A percentile compares a stretch with the other conserved stretches of the same genome.
Evolutionary conservation across 768 basidiomycete genomes (phyloP).

Genomic region (Podaxis sp.): DNA sequence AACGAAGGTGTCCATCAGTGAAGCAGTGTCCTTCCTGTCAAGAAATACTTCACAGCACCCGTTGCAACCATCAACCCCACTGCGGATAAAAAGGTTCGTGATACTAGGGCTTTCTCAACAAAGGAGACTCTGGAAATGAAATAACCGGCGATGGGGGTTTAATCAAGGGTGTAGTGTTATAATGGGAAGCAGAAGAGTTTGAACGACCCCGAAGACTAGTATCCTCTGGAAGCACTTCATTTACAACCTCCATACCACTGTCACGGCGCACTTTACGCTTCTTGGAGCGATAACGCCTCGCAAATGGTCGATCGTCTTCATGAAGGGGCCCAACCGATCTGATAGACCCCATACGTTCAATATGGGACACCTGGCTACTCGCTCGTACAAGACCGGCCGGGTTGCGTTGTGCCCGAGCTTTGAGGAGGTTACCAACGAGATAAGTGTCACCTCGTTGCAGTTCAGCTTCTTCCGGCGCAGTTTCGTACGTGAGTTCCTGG

Average conservation of each 20-base stretch:
- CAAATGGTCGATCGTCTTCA: neutral
- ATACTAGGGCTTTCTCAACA: neutral
- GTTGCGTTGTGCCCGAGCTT: conserved; percentile 13
- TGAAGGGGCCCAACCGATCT: conserved; percentile 3
- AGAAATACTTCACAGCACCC: neutral
- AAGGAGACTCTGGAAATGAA: neutral
- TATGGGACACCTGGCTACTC: conserved; percentile 9
- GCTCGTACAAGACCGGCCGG: conserved; percentile 10
- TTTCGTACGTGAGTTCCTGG: neutral
- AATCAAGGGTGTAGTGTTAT: neutral
- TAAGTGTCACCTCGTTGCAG: conserved; percentile 3
- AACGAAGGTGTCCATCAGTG: neutral
- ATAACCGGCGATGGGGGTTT: neutral
- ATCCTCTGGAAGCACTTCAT: neutral
- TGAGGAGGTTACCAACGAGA: conserved; percentile 14
- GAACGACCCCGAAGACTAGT: neutral
- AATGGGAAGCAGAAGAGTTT: neutral
- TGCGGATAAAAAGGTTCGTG: neutral
- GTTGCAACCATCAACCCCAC: neutral
- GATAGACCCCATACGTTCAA: conserved; percentile 15
- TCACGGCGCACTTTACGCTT: neutral
- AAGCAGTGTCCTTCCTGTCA: neutral
- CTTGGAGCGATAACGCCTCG: conserved; percentile 7
- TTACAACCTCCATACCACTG: neutral
- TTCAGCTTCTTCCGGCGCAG: neutral